Conservation (phyloP, 257 asterid genomes). For the Paraleonurus japonicus region DNA sequence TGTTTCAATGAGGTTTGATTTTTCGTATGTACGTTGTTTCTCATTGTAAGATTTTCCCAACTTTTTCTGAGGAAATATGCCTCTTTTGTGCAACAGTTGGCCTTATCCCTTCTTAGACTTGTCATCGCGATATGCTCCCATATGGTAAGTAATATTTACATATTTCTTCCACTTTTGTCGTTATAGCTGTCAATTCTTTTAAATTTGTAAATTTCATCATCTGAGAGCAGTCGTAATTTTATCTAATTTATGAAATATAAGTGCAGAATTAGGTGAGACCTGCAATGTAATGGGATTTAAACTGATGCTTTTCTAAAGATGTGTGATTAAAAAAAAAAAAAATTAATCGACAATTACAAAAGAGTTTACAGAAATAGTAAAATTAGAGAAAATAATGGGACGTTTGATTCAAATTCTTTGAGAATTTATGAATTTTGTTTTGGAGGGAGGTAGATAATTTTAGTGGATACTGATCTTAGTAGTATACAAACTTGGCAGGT, state of each 20-base stretch:
- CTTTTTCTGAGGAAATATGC: background rate
- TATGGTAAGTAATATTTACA: constrained; percentile 44
- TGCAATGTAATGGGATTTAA: too few species aligned
- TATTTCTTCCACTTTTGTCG: background rate
- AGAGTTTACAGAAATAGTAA: background rate
- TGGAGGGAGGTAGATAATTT: too few species aligned
- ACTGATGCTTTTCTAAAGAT: too few species aligned
- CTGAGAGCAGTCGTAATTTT: background rate
- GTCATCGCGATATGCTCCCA: constrained; percentile 59
- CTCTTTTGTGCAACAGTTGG: constrained; percentile 49
- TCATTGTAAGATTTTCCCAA: background rate
- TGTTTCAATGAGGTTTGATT: constrained; percentile 52
- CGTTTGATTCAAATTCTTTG: too few species aligned
- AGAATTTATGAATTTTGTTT: too few species aligned
- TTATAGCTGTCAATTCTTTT: background rate
- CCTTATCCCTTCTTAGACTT: constrained; percentile 70
- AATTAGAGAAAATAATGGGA: background rate
- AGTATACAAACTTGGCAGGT: constrained; percentile 48
- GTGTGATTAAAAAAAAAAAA: too few species aligned
- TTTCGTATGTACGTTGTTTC: background rate
- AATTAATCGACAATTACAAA: too few species aligned
- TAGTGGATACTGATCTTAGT: background rate
- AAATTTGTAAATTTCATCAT: background rate
- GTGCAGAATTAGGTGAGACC: too few species aligned
- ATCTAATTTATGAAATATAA: too few species aligned